Evolutionary conservation across 2,329 filamentous ascomycete genomes (phyloP).

Genomic region (Sporothrix inflata): DNA sequence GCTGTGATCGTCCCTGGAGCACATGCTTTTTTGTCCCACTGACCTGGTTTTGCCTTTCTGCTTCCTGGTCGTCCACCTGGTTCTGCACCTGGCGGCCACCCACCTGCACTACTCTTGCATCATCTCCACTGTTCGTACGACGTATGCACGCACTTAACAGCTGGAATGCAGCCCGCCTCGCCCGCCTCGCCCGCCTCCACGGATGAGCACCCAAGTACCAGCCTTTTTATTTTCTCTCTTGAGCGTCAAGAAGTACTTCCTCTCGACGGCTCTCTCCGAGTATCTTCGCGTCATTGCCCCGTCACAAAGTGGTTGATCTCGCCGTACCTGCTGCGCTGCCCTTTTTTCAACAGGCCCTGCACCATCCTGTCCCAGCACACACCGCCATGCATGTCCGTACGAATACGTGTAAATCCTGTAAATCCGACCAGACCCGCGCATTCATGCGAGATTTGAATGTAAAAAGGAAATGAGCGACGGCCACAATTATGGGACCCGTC

Average conservation of each 20-base stretch:
- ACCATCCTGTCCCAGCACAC: background rate
- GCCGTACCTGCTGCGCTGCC: background rate
- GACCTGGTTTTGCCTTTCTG: background rate
- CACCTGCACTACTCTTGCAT: background rate
- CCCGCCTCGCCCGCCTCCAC: background rate
- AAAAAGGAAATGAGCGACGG: conserved; percentile 10
- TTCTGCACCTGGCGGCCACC: background rate
- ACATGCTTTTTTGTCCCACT: conserved; percentile 17
- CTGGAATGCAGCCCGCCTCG: conserved; percentile 5
- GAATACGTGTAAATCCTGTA: background rate
- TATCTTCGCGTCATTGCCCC: conserved; percentile 4
- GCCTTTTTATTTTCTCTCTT: background rate
- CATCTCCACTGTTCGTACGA: background rate
- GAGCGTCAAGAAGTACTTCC: background rate
- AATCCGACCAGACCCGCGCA: background rate
- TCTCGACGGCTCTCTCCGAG: background rate
- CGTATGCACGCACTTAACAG: background rate
- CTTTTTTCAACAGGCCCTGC: background rate
- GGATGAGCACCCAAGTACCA: background rate
- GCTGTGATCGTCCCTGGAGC: conserved; percentile 7
- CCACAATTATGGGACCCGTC: background rate
- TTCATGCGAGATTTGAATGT: conserved; percentile 10
- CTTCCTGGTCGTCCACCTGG: background rate
- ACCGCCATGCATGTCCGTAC: background rate
- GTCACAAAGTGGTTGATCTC: background rate